These are phyloP conservation scores for Solanum pennellii DNA, from an alignment of 257 asterid genomes.

Conservation along the genomic window DNA sequence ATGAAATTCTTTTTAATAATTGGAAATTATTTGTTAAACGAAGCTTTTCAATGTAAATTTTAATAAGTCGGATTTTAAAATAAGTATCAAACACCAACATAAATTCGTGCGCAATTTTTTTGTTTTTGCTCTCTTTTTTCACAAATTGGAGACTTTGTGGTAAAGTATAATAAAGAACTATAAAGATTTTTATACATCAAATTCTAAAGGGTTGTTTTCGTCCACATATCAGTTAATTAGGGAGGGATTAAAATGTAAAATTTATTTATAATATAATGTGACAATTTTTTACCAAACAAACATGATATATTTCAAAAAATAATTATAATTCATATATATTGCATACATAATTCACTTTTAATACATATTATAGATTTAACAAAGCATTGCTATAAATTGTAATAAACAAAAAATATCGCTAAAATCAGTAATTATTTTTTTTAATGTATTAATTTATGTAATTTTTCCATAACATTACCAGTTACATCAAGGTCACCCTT, in stretches of 20 bases:
- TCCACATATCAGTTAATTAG: background rate
- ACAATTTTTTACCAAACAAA: too few species aligned
- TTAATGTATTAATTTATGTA: too few species aligned
- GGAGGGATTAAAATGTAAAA: background rate
- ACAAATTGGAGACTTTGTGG: background rate
- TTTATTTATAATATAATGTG: background rate
- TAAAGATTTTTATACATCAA: background rate
- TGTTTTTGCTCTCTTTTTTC: background rate
- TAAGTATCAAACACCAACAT: background rate
- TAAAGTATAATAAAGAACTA: background rate
- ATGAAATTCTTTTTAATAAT: background rate
- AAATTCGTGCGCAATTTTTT: fast-evolving
- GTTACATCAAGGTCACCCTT: background rate
- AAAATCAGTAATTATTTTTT: too few species aligned
- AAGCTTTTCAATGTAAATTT: background rate
- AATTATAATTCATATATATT: too few species aligned
- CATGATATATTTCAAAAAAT: too few species aligned
- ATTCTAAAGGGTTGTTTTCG: background rate
- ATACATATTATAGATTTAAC: too few species aligned
- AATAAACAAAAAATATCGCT: too few species aligned
- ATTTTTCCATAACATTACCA: background rate
- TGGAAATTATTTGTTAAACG: background rate
- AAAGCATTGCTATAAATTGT: too few species aligned
- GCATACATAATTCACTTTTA: too few species aligned
- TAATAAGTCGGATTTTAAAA: background rate